A percentile compares a stretch with the other conserved stretches of the same genome.
Evolutionary conservation across 2,329 filamentous ascomycete species (phyloP).

Genomic region (Colletotrichum orchidophilum): DNA sequence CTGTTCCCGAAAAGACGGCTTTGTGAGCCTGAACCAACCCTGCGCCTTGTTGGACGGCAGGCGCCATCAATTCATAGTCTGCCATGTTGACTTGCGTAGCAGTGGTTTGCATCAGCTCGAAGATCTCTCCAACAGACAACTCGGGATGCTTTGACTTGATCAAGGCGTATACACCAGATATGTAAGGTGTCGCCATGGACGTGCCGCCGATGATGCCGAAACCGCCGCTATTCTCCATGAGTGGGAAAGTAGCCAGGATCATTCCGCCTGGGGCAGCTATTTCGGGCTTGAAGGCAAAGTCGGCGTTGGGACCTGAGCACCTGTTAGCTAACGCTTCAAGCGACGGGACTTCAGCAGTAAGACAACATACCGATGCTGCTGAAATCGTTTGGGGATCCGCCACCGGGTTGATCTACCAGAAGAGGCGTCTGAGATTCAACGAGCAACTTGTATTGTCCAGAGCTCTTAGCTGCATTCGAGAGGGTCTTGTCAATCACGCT

Average conservation of each 20-base stretch:
- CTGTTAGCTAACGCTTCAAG: background rate
- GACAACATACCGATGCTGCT: conserved; percentile 23
- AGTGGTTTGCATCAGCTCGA: conserved; percentile 42
- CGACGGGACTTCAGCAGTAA: background rate
- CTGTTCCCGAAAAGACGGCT: conserved; percentile 5
- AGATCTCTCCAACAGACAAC: conserved; percentile 40
- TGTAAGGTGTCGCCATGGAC: conserved; percentile 48
- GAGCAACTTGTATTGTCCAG: background rate
- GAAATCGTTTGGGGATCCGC: conserved; percentile 26
- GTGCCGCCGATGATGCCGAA: conserved; percentile 48
- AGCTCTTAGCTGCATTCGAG: background rate
- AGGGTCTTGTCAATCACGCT: conserved; percentile 1
- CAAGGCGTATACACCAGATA: conserved; percentile 45
- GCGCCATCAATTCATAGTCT: background rate
- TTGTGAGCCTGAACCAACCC: conserved; percentile 27
- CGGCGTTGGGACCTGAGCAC: conserved; percentile 2
- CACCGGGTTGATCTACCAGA: conserved; percentile 18
- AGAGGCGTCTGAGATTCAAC: conserved; percentile 3
- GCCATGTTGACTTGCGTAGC: conserved; percentile 39
- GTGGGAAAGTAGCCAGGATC: conserved; percentile 46
- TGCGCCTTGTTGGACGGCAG: conserved; percentile 26
- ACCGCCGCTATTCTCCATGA: conserved; percentile 37
- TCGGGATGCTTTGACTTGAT: conserved; percentile 44
- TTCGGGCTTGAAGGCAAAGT: conserved; percentile 42
- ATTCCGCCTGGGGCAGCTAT: conserved; percentile 46